Percentiles rank a stretch among this genome's conserved stretches.
phyloP scores from a whole-genome alignment of 1,284 basidiomycete species.

The Leccinum angustisporum region DNA sequence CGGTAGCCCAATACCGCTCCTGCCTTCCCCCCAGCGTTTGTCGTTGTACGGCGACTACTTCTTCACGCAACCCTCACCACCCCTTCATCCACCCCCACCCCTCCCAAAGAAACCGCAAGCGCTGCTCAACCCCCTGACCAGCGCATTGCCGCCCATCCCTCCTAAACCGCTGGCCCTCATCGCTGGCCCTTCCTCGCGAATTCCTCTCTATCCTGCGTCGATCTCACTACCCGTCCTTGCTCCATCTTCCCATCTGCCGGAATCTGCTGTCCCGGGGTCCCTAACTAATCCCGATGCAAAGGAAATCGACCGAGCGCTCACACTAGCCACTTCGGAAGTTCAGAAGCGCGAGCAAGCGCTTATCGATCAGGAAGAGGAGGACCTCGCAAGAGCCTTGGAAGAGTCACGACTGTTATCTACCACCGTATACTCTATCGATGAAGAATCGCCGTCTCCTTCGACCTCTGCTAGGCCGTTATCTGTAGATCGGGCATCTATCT shows the following conservation, averaged over 20 bases:
- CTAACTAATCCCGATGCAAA: conserved; percentile 27
- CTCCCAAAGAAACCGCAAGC: conserved; percentile 36
- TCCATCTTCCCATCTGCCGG: conserved; percentile 14
- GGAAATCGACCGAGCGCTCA: conserved; percentile 42
- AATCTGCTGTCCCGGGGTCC: conserved; percentile 6
- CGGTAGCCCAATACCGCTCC: not conserved
- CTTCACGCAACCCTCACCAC: conserved; percentile 13
- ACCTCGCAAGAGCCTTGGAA: conserved; percentile 61
- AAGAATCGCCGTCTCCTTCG: conserved; percentile 11
- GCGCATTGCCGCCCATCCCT: conserved; percentile 30
- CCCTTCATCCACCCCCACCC: conserved; percentile 32
- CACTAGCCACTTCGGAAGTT: conserved; percentile 55
- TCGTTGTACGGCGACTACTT: conserved; percentile 36
- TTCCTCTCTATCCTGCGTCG: conserved; percentile 35
- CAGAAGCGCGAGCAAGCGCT: conserved; percentile 37
- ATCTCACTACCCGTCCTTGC: conserved; percentile 26
- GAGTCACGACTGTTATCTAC: conserved; percentile 48
- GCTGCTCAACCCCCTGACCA: conserved; percentile 22
- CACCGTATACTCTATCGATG: conserved; percentile 19
- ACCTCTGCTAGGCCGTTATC: conserved; percentile 9
- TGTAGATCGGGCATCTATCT: conserved; percentile 18
- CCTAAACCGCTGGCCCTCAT: conserved; percentile 31
- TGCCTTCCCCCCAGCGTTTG: conserved; percentile 10
- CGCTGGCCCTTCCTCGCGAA: conserved; percentile 18
- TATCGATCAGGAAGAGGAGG: conserved; percentile 54